These are phyloP conservation scores for Fraxinus quadrangulata DNA, from an alignment of 257 asterid species.

Conservation along the genomic window DNA sequence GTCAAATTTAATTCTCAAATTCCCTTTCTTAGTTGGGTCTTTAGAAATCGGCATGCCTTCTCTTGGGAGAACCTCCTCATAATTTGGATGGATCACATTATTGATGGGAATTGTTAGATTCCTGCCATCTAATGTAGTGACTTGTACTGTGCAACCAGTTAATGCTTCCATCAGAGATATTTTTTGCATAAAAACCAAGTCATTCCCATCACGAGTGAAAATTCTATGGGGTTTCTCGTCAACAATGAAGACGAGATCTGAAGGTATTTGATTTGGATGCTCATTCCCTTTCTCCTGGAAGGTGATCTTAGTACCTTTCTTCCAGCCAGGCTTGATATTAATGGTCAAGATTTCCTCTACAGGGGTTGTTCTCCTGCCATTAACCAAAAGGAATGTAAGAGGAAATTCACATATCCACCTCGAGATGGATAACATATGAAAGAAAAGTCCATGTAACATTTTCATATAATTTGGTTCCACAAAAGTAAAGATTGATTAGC, in stretches of 20 bases:
- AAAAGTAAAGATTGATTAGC: not conserved
- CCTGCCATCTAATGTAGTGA: slow-evolving; percentile 49
- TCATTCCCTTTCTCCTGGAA: slow-evolving; percentile 51
- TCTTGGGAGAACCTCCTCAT: slow-evolving; percentile 14
- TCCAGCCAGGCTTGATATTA: slow-evolving; percentile 48
- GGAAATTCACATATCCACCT: not conserved
- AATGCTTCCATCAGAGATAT: slow-evolving; percentile 45
- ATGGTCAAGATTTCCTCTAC: slow-evolving; percentile 41
- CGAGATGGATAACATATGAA: not conserved
- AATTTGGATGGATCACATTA: slow-evolving; percentile 32
- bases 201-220: slow-evolving; percentile 52
- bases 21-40: slow-evolving; percentile 11
- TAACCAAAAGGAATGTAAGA: not conserved
- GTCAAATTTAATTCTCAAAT: slow-evolving; percentile 36
- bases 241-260: slow-evolving; percentile 46
- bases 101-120: slow-evolving; percentile 38
- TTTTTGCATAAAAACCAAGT: slow-evolving; percentile 37
- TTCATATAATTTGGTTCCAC: not conserved
- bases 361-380: slow-evolving; percentile 30
- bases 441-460: not conserved
- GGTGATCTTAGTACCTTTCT: slow-evolving; percentile 53
- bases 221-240: slow-evolving; percentile 49
- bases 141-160: slow-evolving; percentile 38
- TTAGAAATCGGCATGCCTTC: slow-evolving; percentile 22
- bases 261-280: slow-evolving; percentile 39